Evolutionary conservation across 768 basidiomycete species (phyloP), one percentile per base, ranked within the genome.

Genomic region (Leccinum boreale): DNA sequence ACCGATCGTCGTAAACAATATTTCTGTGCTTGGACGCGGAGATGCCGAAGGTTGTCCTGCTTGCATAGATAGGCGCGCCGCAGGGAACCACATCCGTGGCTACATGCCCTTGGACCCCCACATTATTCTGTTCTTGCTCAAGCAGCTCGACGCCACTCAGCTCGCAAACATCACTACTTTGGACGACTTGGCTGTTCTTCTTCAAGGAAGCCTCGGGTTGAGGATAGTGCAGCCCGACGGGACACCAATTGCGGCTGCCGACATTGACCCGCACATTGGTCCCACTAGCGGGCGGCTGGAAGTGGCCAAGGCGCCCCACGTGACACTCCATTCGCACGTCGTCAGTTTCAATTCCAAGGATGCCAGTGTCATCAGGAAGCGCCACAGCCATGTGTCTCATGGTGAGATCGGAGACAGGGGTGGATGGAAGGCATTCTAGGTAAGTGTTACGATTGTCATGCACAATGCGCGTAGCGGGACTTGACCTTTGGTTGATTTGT

Each of bases 201-300:
- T 64, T 24, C 31, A 47, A 4, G 52, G n/a, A 4, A 64, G 56
- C 58, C 49, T 65, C n/a, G 63, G 58, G 14, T 17, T 54, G 50
- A 56, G 63, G n/a, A 5, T 64, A 17, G 59, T 64, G 31, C 42
- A 10, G 11, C 56, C 65, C 12, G 58, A 66, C 5, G 65, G 58
- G 28, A 65, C 46, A 0, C 2, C 0, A 9, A 24, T 66, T 7
- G 65, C 65, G 6, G 24, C 9, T 17, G 21, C 54, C 3, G 52
- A 52, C 14, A 17, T 50, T 5, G 61, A 58, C n/a, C 50, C 56
- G 7, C 1, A 10, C 11, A 5, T 17, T 14, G 17, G 17, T 12
- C 2, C 8, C 2, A 14, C 44, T 4, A n/a, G 45, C 24, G 2
- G 6, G 1, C 33, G 42, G 2, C 29, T 67, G 42, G 57, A 65